Evolutionary conservation across 2,329 filamentous ascomycete species (phyloP), one percentile per base, ranked within the genome.

Genomic region (Xylaria sp.): DNA sequence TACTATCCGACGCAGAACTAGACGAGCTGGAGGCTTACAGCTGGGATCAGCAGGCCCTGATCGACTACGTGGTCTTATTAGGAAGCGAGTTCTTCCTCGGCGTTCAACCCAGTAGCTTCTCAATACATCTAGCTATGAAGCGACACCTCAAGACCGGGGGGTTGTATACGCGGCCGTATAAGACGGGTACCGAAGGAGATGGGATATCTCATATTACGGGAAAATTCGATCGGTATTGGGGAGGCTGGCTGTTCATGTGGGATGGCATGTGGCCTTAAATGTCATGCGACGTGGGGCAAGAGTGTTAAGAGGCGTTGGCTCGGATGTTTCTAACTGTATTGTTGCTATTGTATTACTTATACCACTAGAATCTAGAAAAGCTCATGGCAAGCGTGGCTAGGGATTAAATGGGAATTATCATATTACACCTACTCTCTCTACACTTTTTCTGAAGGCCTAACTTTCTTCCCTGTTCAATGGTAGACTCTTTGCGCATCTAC

Each of bases 181-280:
- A 77, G 72, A 76, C 81, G n/a, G 81, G 80, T 12, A 80, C 79
- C 2, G 80, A 81, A 2, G 82, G 82, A 1, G 83, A 85, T 64
- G 80, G 79, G 0, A 74, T 79, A 34, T 84, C 81, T 25, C 82
- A 81, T 71, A 76, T 86, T 12, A 78, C 84, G 20, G 84, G 84
- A 0, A 79, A 80, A 25, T 85, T 83, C 52, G 79, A 82, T 5
- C 79, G 78, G 54, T 85, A 84, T 75, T 85, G 81, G 80, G 80
- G 82, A 13, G 82, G 84, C 68, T 85, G 83, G 83, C 78, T 85
- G 66, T 86, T 83, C 70, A 83, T 86, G 80, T 84, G 79, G 73
- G 82, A 84, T 63, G 80, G 81, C 4, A 76, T 84, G 73, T 84
- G 82, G 82, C 81, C 81, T n/a, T 48, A 7, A 48, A 10, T 23